Base-by-base conservation (phyloP, 176 grass and related monocot genomes). In the Rhynchospora pubera region DNA sequence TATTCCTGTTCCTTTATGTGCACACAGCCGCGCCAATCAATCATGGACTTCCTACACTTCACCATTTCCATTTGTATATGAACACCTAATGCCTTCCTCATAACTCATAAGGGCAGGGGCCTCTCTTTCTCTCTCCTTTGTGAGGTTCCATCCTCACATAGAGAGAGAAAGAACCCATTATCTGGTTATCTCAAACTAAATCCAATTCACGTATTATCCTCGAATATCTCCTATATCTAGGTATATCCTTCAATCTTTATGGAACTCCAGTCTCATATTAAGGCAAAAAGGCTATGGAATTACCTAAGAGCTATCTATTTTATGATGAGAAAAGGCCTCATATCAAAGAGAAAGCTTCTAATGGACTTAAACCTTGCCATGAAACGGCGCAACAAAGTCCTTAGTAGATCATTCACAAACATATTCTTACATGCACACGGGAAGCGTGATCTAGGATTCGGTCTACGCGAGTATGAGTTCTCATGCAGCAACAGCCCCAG, bases 251-350 rank as follows among this genome's bases (percentile, higher is more conserved):
- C 5, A n/a, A n/a, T n/a, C n/a, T n/a, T n/a, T n/a, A 92, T 92
- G 91, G 89, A 90, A 62, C 70, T 87, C 57, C 82, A 89, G 57
- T 69, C 85, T 12, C 62, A 85, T 16, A 78, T 76, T 16, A 83
- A 46, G 67, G 90, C 87, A 34, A 92, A 89, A 86, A 83, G 83
- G 85, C 59, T 94, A 74, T 94, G 88, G 90, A 86, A 84, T 6
- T 97, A 91, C 85, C 85, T 94, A 1, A 92, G 95, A 18, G 88
- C 90, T 0, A 87, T 87, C 59, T 94, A 94, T 72, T 92, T 94
- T 86, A 94, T 94, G 92, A 73, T 79, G 88, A 67, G 95, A 80
- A 97, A 94, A 44, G 92, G 94, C 22, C 26, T 94, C 24, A 50
- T 89, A 39, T 90, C 93, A 61, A 93, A 94, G 85, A 85, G 92